Evolutionary conservation across 345 rosid genomes (phyloP).

Genomic region (Gossypium anomalum): DNA sequence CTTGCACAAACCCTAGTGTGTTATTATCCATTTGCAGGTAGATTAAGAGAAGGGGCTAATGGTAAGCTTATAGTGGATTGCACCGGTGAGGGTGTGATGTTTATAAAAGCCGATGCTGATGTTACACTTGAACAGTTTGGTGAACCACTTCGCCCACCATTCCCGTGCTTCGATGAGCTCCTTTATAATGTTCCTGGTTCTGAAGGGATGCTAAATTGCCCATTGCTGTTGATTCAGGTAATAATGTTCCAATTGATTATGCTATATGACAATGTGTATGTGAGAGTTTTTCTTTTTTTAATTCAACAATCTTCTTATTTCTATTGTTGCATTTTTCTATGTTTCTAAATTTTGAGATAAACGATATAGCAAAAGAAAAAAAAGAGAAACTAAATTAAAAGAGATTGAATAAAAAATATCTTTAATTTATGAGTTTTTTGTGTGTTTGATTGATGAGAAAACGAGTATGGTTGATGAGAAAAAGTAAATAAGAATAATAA

Average conservation of each 20-base stretch:
- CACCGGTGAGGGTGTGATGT: conserved; percentile 23
- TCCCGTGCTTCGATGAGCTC: conserved; percentile 16
- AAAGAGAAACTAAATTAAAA: no score
- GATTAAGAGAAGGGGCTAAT: conserved; percentile 12
- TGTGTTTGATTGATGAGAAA: no score
- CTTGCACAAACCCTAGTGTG: conserved; percentile 11
- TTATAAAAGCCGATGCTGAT: conserved; percentile 18
- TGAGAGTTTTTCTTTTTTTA: no score
- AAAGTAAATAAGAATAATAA: no score
- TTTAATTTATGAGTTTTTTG: no score
- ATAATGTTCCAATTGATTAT: neutral
- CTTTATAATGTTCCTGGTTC: conserved; percentile 19
- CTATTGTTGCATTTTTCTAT: no score
- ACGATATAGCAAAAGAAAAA: no score
- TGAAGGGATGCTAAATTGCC: conserved; percentile 8
- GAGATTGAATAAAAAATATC: no score
- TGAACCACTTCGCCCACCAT: conserved; percentile 16
- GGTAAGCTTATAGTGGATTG: conserved; percentile 26
- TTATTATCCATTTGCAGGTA: conserved; percentile 26
- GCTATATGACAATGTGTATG: no score
- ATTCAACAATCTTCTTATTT: no score
- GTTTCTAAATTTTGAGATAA: no score
- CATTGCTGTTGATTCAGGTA: conserved; percentile 22
- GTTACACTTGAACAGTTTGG: conserved; percentile 10
- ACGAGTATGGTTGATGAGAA: no score